Base-by-base conservation (phyloP, 2,329 filamentous ascomycete genomes). In the Dothiorella sarmentorum region DNA sequence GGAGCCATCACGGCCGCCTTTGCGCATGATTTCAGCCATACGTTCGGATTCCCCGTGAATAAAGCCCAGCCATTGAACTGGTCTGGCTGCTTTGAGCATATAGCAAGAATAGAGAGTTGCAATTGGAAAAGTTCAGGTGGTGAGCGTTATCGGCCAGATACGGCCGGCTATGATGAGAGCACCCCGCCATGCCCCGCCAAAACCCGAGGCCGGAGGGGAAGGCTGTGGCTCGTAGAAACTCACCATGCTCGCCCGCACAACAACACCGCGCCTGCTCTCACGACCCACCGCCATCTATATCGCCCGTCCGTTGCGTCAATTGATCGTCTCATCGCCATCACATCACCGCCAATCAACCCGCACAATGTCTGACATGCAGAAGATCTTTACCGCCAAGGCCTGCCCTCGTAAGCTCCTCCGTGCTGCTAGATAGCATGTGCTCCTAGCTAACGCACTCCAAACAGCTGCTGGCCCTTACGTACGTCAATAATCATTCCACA, bases 361-460 rank as follows among this genome's bases (percentile, higher is more conserved):
- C 55, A 68, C 66, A 17, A 77, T 77, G 75, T 71, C 74, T 38
- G 75, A 75, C 43, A 73, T 78, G 56, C 75, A 76, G 70, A 74
- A 75, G 61, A 68, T 77, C 51, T 67, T 71, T 61, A 75, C 74
- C 7, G 67, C 68, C 33, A 71, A 76, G 62, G 76, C 75, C 10
- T 74, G 71, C 61, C 73, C 75, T 59, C 73, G 75, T 78, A 69
- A 65, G 73, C 70, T 31, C 31, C 31, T 40, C 33, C 4, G 20
- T 35, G 9, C 11, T 20, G 43, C 29, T 24, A 31, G 37, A 58
- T 26, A 44, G 43, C 22, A 3, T 51, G 38, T n/a, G 35, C 13
- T 26, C 5, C 31, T 20, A 53, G 51, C 60, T 64, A 60, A 69
- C 47, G 35, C 35, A 3, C 29, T 44, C 6, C 60, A 35, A 27